phyloP scores from a whole-genome alignment of 306 rosid species.

The Lagenaria siceraria region DNA sequence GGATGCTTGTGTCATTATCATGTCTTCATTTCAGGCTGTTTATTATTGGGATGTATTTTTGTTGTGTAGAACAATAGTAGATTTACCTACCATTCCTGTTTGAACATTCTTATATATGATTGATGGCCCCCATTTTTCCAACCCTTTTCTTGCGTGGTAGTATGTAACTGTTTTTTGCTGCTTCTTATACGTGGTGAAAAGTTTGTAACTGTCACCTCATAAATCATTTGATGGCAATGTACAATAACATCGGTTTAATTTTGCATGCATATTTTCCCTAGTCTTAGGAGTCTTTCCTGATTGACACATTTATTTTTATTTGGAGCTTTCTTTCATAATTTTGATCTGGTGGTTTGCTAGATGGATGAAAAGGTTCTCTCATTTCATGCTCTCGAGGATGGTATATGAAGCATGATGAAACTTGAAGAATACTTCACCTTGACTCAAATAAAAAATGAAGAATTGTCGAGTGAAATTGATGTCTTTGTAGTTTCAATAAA shows the following conservation, averaged over 20 bases:
- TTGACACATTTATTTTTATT: not conserved
- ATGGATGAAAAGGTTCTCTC: slow-evolving; percentile 27
- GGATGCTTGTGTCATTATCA: not conserved
- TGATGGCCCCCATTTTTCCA: not conserved
- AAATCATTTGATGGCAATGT: not conserved
- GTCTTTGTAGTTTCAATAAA: not conserved
- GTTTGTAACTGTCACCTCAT: not conserved
- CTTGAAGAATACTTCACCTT: slow-evolving; percentile 96
- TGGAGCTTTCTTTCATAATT: slow-evolving; percentile 23
- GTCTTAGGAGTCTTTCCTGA: slow-evolving; percentile 3
- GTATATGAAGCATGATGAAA: slow-evolving; percentile 74
- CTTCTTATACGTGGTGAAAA: not conserved
- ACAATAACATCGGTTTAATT: not conserved
- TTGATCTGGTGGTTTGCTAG: slow-evolving; percentile 15
- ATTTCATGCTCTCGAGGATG: slow-evolving; percentile 31
- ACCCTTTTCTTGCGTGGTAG: not conserved
- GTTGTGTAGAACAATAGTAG: not conserved
- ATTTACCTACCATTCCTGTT: not conserved
- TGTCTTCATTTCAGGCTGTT: not conserved
- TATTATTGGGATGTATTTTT: not conserved
- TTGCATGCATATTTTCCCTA: not conserved
- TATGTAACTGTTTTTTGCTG: not conserved
- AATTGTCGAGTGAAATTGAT: not conserved
- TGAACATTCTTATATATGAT: not conserved
- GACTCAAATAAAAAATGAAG: slow-evolving; percentile 86